Evolutionary conservation across 495 filamentous ascomycete species (phyloP), one percentile per base, ranked within the genome.

Genomic region (Xylaria scruposa): DNA sequence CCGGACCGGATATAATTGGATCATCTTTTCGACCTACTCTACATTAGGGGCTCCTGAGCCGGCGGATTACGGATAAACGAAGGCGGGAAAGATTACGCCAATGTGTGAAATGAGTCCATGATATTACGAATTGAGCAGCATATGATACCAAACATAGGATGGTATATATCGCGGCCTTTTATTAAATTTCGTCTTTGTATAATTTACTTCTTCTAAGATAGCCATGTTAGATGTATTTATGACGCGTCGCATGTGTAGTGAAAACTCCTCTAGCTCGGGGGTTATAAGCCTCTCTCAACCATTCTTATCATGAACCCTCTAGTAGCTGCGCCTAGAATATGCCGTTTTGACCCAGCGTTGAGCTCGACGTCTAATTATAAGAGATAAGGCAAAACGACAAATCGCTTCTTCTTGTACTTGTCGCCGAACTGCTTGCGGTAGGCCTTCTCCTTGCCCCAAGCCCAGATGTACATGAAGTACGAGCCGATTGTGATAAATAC

Each of bases 351-450:
- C 21, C 24, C 46, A 40, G 24, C 4, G 6, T 36, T 40, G 9
- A 29, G 21, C 13, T 21, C 9, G n/a, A 33, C 31, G n/a, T 3
- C 33, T 36, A 21, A 53, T 77, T 72, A 86, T 71, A 85, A 81
- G 42, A 89, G 76, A 24, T 91, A 91, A 26, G 96, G 94, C 29
- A 98, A 73, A 82, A 99, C 91, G 68, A 85, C 86, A 77, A 83
- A 92, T 72, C 88, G 88, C 91, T 98, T 98, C 84, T 90, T 91
- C 89, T 92, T 92, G 81, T 99, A 99, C 80, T 90, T 91, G 73
- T 92, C 91, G 58, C 91, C 91, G 81, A 98, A 97, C 79, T 97
- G 93, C 81, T 92, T 91, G 69, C 96, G 88, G 80, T 97, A 95
- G 67, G 91, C 90, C 78, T 83, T 87, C 89, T 99, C 96, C 88